These are phyloP conservation scores for Prunus armeniaca DNA, from an alignment of 306 rosid genomes.

Conservation along the genomic window DNA sequence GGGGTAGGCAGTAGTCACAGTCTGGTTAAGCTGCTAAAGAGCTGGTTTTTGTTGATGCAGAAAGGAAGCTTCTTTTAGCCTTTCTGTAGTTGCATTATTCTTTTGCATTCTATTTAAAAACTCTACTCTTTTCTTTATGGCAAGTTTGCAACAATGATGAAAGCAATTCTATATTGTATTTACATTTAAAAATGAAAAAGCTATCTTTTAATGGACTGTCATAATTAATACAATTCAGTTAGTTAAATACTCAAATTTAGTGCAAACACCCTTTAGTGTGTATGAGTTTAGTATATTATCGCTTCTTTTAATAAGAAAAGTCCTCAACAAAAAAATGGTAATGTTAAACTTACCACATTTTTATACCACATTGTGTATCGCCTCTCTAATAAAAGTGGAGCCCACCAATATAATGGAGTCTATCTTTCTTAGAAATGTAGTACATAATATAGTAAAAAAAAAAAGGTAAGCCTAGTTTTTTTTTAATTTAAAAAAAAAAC, in stretches of 20 bases:
- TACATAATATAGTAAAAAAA: too few relatives aligned
- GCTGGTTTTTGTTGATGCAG: constrained; percentile 46
- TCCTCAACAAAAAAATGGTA: rapidly evolving
- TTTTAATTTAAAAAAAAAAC: not conserved
- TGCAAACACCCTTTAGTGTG: too few relatives aligned
- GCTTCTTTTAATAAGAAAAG: rapidly evolving
- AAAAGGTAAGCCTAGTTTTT: rapidly evolving
- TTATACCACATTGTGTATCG: too few relatives aligned
- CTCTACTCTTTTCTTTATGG: not conserved
- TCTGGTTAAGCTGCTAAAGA: constrained; percentile 11
- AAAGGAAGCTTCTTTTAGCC: constrained; percentile 53
- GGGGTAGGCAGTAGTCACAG: not conserved
- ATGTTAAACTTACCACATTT: too few relatives aligned
- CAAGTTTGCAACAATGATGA: constrained; percentile 6
- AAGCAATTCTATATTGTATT: not conserved
- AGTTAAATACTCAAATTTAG: not conserved
- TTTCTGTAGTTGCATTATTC: constrained; percentile 33
- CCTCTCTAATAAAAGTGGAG: too few relatives aligned
- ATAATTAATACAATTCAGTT: not conserved
- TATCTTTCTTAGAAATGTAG: too few relatives aligned
- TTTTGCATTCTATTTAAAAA: not conserved
- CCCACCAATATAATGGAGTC: too few relatives aligned
- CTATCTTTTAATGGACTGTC: constrained; percentile 3
- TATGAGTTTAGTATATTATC: too few relatives aligned
- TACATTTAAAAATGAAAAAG: not conserved